Percentiles rank a stretch among this genome's conserved stretches.
These are phyloP conservation scores for Starmerella stellata DNA, from an alignment of 805 yeast species.

Conservation along the genomic window DNA sequence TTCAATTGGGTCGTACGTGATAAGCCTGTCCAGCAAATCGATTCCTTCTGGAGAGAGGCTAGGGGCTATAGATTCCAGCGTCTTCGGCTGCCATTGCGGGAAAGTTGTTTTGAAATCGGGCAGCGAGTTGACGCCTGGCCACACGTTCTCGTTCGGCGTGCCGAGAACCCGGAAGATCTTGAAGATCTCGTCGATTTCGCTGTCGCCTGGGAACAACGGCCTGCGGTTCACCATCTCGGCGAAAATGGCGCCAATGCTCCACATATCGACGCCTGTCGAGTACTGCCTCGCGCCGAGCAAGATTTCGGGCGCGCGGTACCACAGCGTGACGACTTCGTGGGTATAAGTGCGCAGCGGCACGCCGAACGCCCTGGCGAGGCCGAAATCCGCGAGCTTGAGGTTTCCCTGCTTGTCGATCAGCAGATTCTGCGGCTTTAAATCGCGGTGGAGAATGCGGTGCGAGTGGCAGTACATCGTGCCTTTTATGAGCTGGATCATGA, in stretches of 20 bases:
- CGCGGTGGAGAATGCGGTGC: constrained; percentile 86
- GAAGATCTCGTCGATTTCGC: constrained; percentile 93
- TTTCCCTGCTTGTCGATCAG: constrained; percentile 91
- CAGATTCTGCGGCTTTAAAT: constrained; percentile 88
- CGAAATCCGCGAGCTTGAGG: constrained; percentile 79
- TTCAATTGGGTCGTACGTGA: constrained; percentile 82
- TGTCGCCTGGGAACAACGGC: constrained; percentile 92
- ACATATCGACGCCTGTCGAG: constrained; percentile 95
- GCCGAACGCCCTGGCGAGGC: constrained; percentile 92
- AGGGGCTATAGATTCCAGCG: constrained; percentile 53
- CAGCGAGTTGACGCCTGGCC: constrained; percentile 86
- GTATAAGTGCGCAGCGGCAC: constrained; percentile 93
- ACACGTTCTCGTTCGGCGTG: constrained; percentile 76
- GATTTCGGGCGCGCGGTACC: constrained; percentile 97
- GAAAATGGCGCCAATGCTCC: constrained; percentile 95
- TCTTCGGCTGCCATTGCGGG: constrained; percentile 73
- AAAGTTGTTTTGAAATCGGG: constrained; percentile 89
- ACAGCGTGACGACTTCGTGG: constrained; percentile 91
- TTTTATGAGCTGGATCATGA: constrained; percentile 76
- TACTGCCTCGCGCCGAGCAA: constrained; percentile 91
- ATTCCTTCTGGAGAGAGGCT: constrained; percentile 67
- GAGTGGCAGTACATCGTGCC: constrained; percentile 90
- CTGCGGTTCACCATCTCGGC: constrained; percentile 96
- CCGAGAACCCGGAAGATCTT: constrained; percentile 83
- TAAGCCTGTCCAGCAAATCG: constrained; percentile 54